phyloP scores from a whole-genome alignment of 257 asterid genomes.

The Thymus mandschuricus region DNA sequence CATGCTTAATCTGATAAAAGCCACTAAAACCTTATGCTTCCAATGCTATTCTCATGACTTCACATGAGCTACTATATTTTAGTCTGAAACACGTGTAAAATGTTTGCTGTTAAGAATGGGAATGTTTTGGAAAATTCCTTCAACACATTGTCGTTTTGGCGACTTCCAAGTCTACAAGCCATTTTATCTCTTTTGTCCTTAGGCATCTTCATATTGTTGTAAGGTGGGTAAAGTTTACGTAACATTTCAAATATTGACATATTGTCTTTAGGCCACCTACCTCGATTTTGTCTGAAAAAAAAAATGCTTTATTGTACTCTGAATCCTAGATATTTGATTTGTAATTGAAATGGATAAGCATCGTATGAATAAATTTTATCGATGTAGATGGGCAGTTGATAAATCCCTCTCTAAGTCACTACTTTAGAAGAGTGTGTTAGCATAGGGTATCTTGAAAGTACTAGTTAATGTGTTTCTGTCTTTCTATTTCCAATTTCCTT shows the following conservation, averaged over 20 bases:
- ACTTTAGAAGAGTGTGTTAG: neutral
- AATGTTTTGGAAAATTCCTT: slow-evolving; percentile 10
- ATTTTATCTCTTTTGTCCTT: neutral
- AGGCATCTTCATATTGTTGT: slow-evolving; percentile 13
- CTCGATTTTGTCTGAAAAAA: neutral
- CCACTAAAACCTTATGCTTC: neutral
- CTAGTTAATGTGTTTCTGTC: neutral
- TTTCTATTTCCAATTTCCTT: slow-evolving; percentile 28
- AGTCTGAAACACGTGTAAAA: neutral
- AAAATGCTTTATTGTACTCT: slow-evolving; percentile 6
- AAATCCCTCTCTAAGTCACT: neutral
- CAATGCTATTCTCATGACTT: neutral
- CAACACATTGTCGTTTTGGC: slow-evolving; percentile 11
- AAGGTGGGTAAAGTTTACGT: slow-evolving; percentile 5
- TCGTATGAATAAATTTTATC: neutral
- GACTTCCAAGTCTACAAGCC: neutral
- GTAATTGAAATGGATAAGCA: neutral
- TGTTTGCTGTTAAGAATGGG: neutral
- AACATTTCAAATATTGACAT: neutral
- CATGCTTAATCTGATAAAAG: neutral
- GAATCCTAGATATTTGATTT: slow-evolving; percentile 1
- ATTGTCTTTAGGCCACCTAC: neutral
- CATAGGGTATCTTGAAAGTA: slow-evolving; percentile 25
- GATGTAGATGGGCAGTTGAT: neutral
- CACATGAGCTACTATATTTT: slow-evolving; percentile 1